Conservation (phyloP, 2,329 filamentous ascomycete species). For the Cercospora sp. region DNA sequence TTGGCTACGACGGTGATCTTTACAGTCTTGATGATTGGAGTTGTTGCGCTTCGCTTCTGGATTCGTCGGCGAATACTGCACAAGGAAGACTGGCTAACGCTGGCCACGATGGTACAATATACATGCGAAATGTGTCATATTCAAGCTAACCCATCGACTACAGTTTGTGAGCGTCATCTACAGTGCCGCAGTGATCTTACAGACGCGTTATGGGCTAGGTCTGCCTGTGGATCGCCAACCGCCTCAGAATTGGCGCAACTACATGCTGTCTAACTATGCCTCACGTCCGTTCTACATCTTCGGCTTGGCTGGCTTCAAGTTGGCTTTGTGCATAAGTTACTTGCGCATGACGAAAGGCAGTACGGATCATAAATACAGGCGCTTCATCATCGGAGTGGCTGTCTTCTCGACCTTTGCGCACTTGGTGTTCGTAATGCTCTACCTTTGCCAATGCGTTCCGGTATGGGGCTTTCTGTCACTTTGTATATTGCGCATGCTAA, state of each 20-base stretch:
- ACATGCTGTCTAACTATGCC: slow-evolving; percentile 21
- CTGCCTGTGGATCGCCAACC: slow-evolving; percentile 17
- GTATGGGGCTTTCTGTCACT: not conserved
- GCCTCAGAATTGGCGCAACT: slow-evolving; percentile 11
- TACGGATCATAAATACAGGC: slow-evolving; percentile 13
- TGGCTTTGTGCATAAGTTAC: slow-evolving; percentile 24
- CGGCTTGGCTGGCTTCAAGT: slow-evolving; percentile 25
- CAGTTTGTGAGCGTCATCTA: slow-evolving; percentile 22
- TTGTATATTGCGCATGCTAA: slow-evolving; percentile 4
- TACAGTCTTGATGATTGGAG: slow-evolving; percentile 16
- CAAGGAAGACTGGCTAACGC: slow-evolving; percentile 23
- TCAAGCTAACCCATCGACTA: not conserved
- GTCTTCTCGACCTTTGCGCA: slow-evolving; percentile 19
- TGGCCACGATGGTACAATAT: slow-evolving; percentile 20
- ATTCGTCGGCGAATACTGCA: slow-evolving; percentile 19
- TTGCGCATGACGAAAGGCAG: slow-evolving; percentile 24
- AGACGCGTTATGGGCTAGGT: slow-evolving; percentile 22
- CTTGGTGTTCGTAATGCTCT: slow-evolving; percentile 18
- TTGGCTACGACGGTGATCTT: slow-evolving; percentile 16
- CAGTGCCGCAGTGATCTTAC: slow-evolving; percentile 17
- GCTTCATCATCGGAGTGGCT: slow-evolving; percentile 21
- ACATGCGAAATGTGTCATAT: not conserved
- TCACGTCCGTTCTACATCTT: slow-evolving; percentile 23
- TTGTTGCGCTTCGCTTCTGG: slow-evolving; percentile 20
- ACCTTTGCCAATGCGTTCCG: slow-evolving; percentile 20